phyloP scores from a whole-genome alignment of 768 basidiomycete species.

The Podaxis sp. region DNA sequence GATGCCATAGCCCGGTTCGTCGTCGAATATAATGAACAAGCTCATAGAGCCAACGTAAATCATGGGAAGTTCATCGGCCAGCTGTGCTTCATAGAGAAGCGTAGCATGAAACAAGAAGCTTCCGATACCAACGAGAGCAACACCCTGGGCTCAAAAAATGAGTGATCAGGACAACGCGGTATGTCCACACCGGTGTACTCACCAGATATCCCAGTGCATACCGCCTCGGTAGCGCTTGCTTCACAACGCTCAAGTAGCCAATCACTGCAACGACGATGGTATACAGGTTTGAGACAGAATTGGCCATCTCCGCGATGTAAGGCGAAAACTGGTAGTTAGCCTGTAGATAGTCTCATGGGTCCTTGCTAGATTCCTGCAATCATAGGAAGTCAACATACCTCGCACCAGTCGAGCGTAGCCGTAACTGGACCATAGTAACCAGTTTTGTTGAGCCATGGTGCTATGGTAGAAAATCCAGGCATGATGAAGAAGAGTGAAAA shows the following conservation, averaged over 20 bases:
- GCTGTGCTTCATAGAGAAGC: conserved; percentile 71
- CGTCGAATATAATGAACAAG: conserved; percentile 61
- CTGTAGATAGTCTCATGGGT: conserved; percentile 32
- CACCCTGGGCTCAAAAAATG: conserved; percentile 42
- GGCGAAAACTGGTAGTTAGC: conserved; percentile 77
- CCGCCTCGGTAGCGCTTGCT: conserved; percentile 39
- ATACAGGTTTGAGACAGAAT: conserved; percentile 71
- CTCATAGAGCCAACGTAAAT: conserved; percentile 67
- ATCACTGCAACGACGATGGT: conserved; percentile 54
- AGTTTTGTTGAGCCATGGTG: conserved; percentile 32
- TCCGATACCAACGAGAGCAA: conserved; percentile 71
- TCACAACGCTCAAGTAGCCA: conserved; percentile 37
- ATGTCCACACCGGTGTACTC: conserved; percentile 15
- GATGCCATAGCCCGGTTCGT: conserved; percentile 47
- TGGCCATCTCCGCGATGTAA: conserved; percentile 78
- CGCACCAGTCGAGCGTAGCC: conserved; percentile 75
- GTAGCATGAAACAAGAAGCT: conserved; percentile 82
- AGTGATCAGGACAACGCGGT: neutral
- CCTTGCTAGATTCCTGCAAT: neutral
- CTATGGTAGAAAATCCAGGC: conserved; percentile 36
- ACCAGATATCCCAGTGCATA: conserved; percentile 44
- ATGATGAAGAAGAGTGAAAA: conserved; percentile 21
- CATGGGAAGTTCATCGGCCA: conserved; percentile 85
- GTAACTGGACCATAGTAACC: conserved; percentile 68
- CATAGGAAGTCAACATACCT: conserved; percentile 37